Evolutionary conservation across 352 stramenopile species (phyloP), one percentile per base, ranked within the genome.

Genomic region (Globisporangium lucens): DNA sequence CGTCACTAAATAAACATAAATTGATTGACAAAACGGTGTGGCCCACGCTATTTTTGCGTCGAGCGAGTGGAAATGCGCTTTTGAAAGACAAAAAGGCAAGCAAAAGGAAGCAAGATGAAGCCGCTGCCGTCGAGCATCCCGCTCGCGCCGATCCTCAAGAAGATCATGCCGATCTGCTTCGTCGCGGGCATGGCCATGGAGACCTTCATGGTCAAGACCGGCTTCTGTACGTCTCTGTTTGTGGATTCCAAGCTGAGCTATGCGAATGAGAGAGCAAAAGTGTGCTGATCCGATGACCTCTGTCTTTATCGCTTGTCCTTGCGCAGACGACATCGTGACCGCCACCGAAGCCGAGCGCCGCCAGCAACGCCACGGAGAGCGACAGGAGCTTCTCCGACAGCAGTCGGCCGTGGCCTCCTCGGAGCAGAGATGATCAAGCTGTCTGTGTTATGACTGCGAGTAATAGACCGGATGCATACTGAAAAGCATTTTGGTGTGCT

Each of bases 121-220:
- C 74, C 68, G 55, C 49, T 70, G 29, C 49, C 70, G 29, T 56
- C 68, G 56, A 77, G 70, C 38, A 78, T 92, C 64, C 78, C 82
- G 74, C 71, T 95, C 9, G 69, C 61, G 61, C 84, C 85, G 69
- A 90, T 95, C 63, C 75, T 95, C 35, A 82, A 83, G 71, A 95
- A 95, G 71, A 75, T 94, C 46, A 72, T 97, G 68, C 89, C 89
- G 38, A 58, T 94, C 17, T 95, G 89, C 75, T 97, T 97, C 71
- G 68, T 92, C 41, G 88, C 83, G 38, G 89, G 89, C 56, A 88
- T 88, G 17, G 81, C 71, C 35, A 94, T 97, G 78, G 89, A 97
- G 75, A 49, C 84, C 13, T 95, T 97, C 67, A 97, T 97, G 89
- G 88, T 97, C 74, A 94, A 95, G 66, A 94, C 87, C 0, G 87